These are phyloP conservation scores for Trebouxia sp. DNA, from an alignment of 139 green algal species.

Conservation along the genomic window DNA sequence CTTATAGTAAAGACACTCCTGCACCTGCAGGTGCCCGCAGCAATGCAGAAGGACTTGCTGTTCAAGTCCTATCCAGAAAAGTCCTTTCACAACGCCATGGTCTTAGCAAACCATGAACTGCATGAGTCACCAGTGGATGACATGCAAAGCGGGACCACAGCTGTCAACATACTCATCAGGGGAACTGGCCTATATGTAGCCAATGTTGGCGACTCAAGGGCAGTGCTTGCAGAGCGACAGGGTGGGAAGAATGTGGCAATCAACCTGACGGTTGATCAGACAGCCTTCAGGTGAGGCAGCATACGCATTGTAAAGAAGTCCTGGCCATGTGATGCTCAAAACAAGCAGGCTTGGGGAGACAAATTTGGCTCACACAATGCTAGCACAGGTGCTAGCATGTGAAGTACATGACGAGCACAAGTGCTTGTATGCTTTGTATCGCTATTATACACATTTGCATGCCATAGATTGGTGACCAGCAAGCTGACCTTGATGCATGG, in stretches of 20 bases:
- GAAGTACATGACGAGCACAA: neutral
- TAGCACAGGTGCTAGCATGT: neutral
- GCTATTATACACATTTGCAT: neutral
- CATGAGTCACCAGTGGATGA: constrained; percentile 71
- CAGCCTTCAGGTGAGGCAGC: constrained; percentile 69
- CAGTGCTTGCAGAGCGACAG: constrained; percentile 75
- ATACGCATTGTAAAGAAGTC: too few species aligned
- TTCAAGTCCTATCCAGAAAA: constrained; percentile 40
- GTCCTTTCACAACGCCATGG: constrained; percentile 60
- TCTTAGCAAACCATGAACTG: constrained; percentile 79
- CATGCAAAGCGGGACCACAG: constrained; percentile 85
- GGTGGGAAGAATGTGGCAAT: constrained; percentile 52
- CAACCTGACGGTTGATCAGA: constrained; percentile 82
- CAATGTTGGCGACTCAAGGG: constrained; percentile 93
- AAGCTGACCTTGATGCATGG: too few species aligned
- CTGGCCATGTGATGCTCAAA: too few species aligned
- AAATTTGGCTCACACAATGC: too few species aligned
- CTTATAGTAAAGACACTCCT: neutral
- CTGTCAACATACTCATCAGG: constrained; percentile 71
- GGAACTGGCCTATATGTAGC: constrained; percentile 71
- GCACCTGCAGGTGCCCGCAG: constrained; percentile 48
- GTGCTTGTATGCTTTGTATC: too few species aligned
- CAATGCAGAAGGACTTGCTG: constrained; percentile 42
- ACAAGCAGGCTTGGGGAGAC: too few species aligned
- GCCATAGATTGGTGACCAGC: neutral